A percentile compares a stretch with the other conserved stretches of the same genome.
Conservation (phyloP, 768 basidiomycete genomes). For the Suillus variegatus region DNA sequence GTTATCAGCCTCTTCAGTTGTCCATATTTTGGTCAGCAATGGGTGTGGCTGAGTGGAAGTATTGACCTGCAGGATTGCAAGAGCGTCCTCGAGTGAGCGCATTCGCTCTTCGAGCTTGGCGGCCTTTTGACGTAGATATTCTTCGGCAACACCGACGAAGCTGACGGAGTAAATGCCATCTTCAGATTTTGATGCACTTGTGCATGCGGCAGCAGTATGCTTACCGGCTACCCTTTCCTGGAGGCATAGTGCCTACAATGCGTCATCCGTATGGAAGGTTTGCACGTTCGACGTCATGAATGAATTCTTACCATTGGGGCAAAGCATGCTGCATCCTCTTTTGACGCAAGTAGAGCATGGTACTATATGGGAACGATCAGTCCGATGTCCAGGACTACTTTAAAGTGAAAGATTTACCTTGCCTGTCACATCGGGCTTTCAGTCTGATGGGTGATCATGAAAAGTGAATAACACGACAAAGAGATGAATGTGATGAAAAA, state of each 20-base stretch:
- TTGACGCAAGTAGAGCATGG: conserved; percentile 48
- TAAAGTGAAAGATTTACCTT: conserved; percentile 15
- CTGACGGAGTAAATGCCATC: conserved; percentile 25
- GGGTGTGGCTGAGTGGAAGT: conserved; percentile 44
- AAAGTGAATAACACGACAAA: neutral
- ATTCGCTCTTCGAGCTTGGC: conserved; percentile 49
- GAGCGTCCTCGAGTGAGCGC: conserved; percentile 54
- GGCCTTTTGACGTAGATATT: conserved; percentile 51
- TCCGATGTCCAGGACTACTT: conserved; percentile 9
- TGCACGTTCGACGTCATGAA: neutral
- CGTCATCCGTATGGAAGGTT: neutral
- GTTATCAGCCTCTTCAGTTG: conserved; percentile 30
- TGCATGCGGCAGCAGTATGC: conserved; percentile 15
- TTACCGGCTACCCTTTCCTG: conserved; percentile 55
- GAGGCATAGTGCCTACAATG: conserved; percentile 48
- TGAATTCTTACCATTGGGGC: conserved; percentile 47
- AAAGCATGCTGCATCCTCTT: conserved; percentile 47
- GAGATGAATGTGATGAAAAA: neutral
- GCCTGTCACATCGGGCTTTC: conserved; percentile 30
- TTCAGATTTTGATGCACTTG: neutral
- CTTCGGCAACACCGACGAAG: conserved; percentile 54
- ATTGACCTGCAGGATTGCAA: conserved; percentile 47
- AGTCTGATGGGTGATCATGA: conserved; percentile 17
- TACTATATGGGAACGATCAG: conserved; percentile 27
- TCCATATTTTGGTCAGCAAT: conserved; percentile 30